Evolutionary conservation across 495 filamentous ascomycete genomes (phyloP).

Genomic region (Penicillium bialowiezense): DNA sequence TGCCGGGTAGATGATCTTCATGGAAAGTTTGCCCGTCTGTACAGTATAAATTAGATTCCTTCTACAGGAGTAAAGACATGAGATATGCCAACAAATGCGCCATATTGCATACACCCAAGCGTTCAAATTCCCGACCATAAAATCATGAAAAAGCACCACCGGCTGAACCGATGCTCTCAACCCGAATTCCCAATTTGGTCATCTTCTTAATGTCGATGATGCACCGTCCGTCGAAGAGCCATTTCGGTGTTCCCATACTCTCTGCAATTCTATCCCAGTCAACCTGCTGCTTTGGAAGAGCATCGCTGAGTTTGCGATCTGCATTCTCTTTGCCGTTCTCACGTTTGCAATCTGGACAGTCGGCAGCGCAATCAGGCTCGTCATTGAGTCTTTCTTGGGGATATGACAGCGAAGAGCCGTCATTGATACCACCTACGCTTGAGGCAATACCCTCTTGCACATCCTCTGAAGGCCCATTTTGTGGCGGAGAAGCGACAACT

Average conservation of each 20-base stretch:
- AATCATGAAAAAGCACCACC: neutral
- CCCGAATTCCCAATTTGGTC: conserved; percentile 13
- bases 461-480: neutral
- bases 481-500: neutral
- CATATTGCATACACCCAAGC: too few species aligned
- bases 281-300: conserved; percentile 22
- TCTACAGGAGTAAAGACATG: too few species aligned
- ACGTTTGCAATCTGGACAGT: conserved; percentile 25
- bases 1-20: neutral
- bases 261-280: conserved; percentile 48
- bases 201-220: conserved; percentile 48
- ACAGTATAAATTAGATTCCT: too few species aligned
- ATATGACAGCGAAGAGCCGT: neutral
- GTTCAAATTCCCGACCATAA: neutral
- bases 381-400: neutral
- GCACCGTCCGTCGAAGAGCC: conserved; percentile 68
- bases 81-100: too few species aligned
- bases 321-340: conserved; percentile 1
- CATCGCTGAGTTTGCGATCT: neutral
- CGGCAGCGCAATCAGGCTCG: conserved; percentile 21
- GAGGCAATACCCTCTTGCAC: neutral
- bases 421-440: neutral
- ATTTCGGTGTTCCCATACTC: conserved; percentile 63
- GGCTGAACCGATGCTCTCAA: conserved; percentile 16
- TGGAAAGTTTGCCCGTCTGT: too few species aligned